phyloP scores from a whole-genome alignment of 108 stramenopile species.

The Parietichytrium sp. region DNA sequence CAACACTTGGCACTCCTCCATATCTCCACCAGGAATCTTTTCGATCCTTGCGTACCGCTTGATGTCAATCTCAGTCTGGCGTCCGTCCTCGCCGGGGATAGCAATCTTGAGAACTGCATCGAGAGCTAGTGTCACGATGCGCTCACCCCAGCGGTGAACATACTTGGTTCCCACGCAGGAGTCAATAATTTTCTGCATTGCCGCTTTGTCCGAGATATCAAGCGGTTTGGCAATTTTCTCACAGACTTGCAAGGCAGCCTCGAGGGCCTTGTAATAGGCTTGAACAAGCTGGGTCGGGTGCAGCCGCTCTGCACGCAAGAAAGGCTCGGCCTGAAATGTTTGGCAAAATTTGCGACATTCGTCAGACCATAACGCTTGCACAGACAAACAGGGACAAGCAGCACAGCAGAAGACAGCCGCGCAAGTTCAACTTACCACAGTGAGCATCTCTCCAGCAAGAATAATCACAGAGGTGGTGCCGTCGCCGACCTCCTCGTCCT shows the following conservation, averaged over 20 bases:
- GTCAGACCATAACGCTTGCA: too few relatives aligned
- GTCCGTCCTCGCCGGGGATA: slow-evolving; percentile 45
- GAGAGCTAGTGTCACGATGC: slow-evolving; percentile 93
- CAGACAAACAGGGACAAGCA: too few relatives aligned
- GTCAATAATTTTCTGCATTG: slow-evolving; percentile 82
- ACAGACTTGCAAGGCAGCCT: slow-evolving; percentile 82
- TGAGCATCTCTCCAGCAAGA: slow-evolving; percentile 89
- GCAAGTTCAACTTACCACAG: too few relatives aligned
- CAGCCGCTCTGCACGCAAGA: slow-evolving; percentile 74
- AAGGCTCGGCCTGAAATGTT: too few relatives aligned
- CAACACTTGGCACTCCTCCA: slow-evolving; percentile 82
- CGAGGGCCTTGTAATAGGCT: slow-evolving; percentile 89
- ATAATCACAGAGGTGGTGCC: slow-evolving; percentile 99
- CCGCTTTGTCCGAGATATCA: slow-evolving; percentile 79
- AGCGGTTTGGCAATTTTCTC: slow-evolving; percentile 78
- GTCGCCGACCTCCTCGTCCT: slow-evolving; percentile 99
- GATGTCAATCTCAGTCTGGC: slow-evolving; percentile 84
- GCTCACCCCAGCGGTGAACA: slow-evolving; percentile 89
- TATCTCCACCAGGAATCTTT: slow-evolving; percentile 98
- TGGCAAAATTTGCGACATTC: too few relatives aligned
- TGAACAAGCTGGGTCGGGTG: slow-evolving; percentile 96
- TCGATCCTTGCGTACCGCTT: slow-evolving; percentile 99
- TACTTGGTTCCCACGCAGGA: slow-evolving; percentile 97
- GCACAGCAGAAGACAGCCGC: too few relatives aligned
- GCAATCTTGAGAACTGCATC: slow-evolving; percentile 87